phyloP scores from a whole-genome alignment of 2,329 filamentous ascomycete genomes.

The Neofusicoccum umdonicola region DNA sequence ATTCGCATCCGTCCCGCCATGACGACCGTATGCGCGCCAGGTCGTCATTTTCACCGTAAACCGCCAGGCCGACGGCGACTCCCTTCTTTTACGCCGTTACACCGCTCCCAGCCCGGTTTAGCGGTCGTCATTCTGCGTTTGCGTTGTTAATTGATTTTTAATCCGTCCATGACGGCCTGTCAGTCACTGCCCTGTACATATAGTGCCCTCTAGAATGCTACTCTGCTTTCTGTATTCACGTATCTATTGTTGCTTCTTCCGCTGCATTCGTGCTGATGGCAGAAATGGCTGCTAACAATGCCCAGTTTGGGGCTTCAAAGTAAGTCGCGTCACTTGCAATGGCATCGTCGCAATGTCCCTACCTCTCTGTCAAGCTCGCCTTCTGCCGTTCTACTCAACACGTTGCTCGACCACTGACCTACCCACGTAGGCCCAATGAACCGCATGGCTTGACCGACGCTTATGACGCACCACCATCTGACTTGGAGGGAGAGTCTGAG shows the following conservation, averaged over 20 bases:
- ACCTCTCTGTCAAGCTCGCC: not conserved
- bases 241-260: not conserved
- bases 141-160: not conserved
- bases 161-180: not conserved
- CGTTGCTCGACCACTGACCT: not conserved
- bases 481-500: conserved; percentile 10
- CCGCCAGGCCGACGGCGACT: not conserved
- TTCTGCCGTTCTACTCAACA: not conserved
- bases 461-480: not conserved
- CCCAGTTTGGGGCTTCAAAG: not conserved
- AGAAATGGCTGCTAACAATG: not conserved
- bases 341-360: not conserved
- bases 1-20: not conserved
- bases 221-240: not conserved
- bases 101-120: conserved; percentile 3
- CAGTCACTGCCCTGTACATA: not conserved
- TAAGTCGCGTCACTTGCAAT: not conserved
- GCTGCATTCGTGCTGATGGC: not conserved
- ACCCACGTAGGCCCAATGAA: not conserved
- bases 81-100: not conserved
- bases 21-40: conserved; percentile 7
- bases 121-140: conserved; percentile 11
- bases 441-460: not conserved
- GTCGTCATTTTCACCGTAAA: not conserved
- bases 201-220: not conserved